These are phyloP conservation scores for Eucalyptus guilfoylei DNA, from an alignment of 345 rosid species.

Conservation along the genomic window DNA sequence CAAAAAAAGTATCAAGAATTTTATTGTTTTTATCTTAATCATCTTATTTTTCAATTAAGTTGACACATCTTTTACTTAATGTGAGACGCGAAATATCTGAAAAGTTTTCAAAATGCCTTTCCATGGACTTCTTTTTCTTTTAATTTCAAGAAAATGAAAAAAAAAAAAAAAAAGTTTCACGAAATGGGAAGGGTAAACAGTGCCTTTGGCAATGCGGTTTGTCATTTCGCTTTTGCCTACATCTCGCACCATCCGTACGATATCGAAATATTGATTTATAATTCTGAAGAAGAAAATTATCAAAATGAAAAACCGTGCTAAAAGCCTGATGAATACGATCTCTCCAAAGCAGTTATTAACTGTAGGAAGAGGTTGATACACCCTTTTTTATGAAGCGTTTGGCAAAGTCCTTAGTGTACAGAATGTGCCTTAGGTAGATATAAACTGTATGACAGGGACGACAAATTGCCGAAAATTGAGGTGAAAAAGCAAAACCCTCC, in stretches of 20 bases:
- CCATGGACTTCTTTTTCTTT: not conserved
- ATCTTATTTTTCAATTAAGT: accelerated
- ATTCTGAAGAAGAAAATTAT: not conserved
- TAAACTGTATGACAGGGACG: not conserved
- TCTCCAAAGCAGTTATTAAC: not conserved
- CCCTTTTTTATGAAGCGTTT: not conserved
- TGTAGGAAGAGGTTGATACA: not conserved
- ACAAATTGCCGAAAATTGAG: not conserved
- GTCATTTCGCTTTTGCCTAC: not conserved
- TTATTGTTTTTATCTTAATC: too few relatives aligned
- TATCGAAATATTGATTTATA: not conserved
- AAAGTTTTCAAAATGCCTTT: not conserved
- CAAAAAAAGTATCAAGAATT: accelerated
- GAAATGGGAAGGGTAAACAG: not conserved
- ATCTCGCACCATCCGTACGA: not conserved
- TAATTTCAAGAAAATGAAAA: not conserved
- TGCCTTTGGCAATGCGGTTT: not conserved
- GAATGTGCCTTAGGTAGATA: not conserved
- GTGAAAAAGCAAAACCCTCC: not conserved
- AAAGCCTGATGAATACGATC: not conserved
- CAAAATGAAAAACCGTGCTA: not conserved
- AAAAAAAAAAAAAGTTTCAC: too few relatives aligned
- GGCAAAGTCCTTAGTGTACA: not conserved
- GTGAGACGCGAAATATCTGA: accelerated
- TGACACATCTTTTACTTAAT: too few relatives aligned